Evolutionary conservation across 257 asterid genomes (phyloP), one percentile per base, ranked within the genome.

Genomic region (Eucommia ulmoides): DNA sequence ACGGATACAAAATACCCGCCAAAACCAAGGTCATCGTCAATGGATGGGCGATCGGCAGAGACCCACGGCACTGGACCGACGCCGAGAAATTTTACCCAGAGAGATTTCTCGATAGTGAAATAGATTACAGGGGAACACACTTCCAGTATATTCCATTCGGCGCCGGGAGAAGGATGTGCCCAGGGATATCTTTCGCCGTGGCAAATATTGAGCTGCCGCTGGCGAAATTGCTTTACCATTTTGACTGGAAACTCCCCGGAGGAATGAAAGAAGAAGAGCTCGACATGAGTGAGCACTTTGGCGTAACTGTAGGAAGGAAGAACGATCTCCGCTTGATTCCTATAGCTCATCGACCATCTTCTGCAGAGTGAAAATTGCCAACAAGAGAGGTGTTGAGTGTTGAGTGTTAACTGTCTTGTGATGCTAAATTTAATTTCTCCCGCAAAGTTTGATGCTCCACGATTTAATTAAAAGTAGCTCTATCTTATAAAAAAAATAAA

Each of bases 71-170:
- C 22, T 73, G 79, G 79, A 14, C 35, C 3, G 20, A 68, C 45
- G 59, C 72, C 2, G 75, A 73, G 23, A 58, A 71, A 17, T 68
- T 72, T 21, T 60, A 64, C n/a, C 79, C 79, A 5, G 72, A 68
- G 17, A 58, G 79, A 54, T 68, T 68, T 20, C 69, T 60, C 45
- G 22, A 33, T 1, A 65, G 19, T 20, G 29, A 58, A 0, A 16
- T 61, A 7, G 75, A 73, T 58, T 73, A 14, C 70, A 19, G 54
- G 51, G 79, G 79, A 22, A 55, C 23, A 38, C 42, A 68, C 19
- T 68, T 64, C 1, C 65, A 73, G 17, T 65, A 16, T 8, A 19
- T 74, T 9, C 77, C 74, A 6, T 69, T 74, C 14, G 69, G 76
- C 26, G 44, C 38, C 18, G 74, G 80, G 3, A 65, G 56, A 33